A percentile compares a stretch with the other conserved stretches of the same genome.
Evolutionary conservation across 768 basidiomycete species (phyloP).

Genomic region (Xerocomus brunneocitrinus): DNA sequence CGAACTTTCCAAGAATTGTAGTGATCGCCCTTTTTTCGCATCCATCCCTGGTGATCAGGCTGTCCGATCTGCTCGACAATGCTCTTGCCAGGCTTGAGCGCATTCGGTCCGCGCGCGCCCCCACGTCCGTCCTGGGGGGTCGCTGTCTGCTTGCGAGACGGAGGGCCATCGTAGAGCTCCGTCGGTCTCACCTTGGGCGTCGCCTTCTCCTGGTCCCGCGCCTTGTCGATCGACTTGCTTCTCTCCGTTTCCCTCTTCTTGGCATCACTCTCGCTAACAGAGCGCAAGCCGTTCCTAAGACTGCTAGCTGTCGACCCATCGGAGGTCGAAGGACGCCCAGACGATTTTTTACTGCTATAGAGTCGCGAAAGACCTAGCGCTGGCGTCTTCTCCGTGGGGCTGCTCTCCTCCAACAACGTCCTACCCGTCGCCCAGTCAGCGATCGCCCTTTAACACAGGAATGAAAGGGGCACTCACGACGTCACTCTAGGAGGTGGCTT

Average conservation of each 20-base stretch:
- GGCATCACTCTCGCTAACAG: slow-evolving; percentile 18
- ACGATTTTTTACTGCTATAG: slow-evolving; percentile 40
- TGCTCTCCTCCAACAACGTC: slow-evolving; percentile 31
- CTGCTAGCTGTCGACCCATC: slow-evolving; percentile 31
- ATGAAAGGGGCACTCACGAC: slow-evolving; percentile 38
- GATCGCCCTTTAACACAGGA: neutral
- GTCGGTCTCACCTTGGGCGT: slow-evolving; percentile 12
- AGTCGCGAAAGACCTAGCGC: slow-evolving; percentile 49
- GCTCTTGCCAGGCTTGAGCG: slow-evolving; percentile 58
- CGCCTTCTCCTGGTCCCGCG: slow-evolving; percentile 18
- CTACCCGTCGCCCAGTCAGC: slow-evolving; percentile 15
- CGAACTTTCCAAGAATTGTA: slow-evolving; percentile 91
- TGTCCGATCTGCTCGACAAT: slow-evolving; percentile 88
- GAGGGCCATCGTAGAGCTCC: slow-evolving; percentile 33
- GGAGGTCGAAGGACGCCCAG: slow-evolving; percentile 40
- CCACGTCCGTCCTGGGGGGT: slow-evolving; percentile 25
- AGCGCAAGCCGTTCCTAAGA: slow-evolving; percentile 20
- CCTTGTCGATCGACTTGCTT: slow-evolving; percentile 21
- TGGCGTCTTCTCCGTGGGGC: slow-evolving; percentile 40
- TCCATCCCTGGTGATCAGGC: slow-evolving; percentile 88
- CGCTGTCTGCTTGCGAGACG: slow-evolving; percentile 54
- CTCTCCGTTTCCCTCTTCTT: slow-evolving; percentile 18
- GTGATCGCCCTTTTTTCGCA: slow-evolving; percentile 92
- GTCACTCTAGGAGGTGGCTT: slow-evolving; percentile 81
- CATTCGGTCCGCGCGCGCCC: slow-evolving; percentile 27